Base-by-base conservation (phyloP, 2,329 filamentous ascomycete species). In the Lojkania enalia region DNA sequence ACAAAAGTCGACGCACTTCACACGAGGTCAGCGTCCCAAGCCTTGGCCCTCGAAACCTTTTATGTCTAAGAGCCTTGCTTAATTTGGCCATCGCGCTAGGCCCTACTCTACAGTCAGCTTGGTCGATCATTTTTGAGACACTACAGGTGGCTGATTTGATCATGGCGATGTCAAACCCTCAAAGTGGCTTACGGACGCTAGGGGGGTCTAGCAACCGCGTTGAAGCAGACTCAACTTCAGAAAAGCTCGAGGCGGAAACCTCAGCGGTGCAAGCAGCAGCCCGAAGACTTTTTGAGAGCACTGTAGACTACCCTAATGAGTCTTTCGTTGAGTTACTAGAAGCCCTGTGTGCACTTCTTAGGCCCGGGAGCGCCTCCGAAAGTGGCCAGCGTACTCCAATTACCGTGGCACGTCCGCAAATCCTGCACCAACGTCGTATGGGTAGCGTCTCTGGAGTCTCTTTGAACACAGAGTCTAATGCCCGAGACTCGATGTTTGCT, bases 71-170 rank as follows among this genome's bases (percentile, higher is more conserved):
- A 60, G 94, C 94, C 20, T 77, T 99, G 13, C 74, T 99, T n/a
- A 99, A 99, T 57, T 74, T 99, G 3, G 94, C 94, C 2, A 99
- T 97, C 60, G 94, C 94, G 2, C 74, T 99, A 1, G 94, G 94
- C 0, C 90, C 94, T 2, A 96, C 90, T 0, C 77, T 99, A 1
- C 85, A 87, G 25, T 77, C 80, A 12, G 88, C 92, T 1, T 99
- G 95, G 88, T 85, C 84, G 1, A 97, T 99, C 46, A 78, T 99
- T 13, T 79, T 99, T 1, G 91, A 95, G 61, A 95, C 91, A 0
- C 74, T 99, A 5, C 90, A 96, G 61, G 89, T 96, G 67, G 91
- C 92, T 2, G 94, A 97, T 58, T 84, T 95, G 51, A 85, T 97
- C 3, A 78, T 96, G 19, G 79, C 82, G 9, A 60, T 70, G 14